These are phyloP conservation scores for Xylaria scruposa DNA, from an alignment of 495 filamentous ascomycete species.

Conservation along the genomic window DNA sequence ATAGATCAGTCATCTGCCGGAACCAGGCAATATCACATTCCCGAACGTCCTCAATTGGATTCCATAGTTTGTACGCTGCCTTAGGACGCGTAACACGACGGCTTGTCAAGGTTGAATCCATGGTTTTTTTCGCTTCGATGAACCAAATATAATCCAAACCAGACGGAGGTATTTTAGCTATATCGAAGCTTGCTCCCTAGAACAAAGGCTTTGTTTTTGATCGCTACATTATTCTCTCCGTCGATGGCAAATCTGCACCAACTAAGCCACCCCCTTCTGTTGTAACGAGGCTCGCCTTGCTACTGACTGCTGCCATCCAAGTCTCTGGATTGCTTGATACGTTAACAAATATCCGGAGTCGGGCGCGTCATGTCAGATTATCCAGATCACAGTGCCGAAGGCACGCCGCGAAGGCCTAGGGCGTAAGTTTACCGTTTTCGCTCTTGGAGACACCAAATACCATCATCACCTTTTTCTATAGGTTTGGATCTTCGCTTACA, in stretches of 20 bases:
- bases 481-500: constrained; percentile 24
- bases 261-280: not conserved
- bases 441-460: not conserved
- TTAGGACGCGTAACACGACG: not conserved
- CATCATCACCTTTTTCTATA: not conserved
- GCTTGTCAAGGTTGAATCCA: not conserved
- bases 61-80: not conserved
- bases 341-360: not conserved
- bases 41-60: constrained; percentile 4
- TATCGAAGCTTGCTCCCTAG: not conserved
- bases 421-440: constrained; percentile 19
- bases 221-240: not conserved
- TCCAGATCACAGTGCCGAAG: constrained; percentile 20
- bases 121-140: not conserved
- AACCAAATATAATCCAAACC: not conserved
- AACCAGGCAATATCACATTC: not conserved
- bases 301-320: not conserved
- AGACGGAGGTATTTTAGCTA: not conserved
- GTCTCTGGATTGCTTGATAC: not conserved
- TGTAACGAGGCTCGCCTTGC: not conserved
- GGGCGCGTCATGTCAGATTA: constrained; percentile 21
- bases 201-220: not conserved
- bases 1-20: not conserved
- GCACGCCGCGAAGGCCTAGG: constrained; percentile 25
- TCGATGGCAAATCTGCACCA: constrained; percentile 14